These are phyloP conservation scores for Hyaloscypha variabilis DNA, from an alignment of 495 filamentous ascomycete genomes.

Conservation along the genomic window DNA sequence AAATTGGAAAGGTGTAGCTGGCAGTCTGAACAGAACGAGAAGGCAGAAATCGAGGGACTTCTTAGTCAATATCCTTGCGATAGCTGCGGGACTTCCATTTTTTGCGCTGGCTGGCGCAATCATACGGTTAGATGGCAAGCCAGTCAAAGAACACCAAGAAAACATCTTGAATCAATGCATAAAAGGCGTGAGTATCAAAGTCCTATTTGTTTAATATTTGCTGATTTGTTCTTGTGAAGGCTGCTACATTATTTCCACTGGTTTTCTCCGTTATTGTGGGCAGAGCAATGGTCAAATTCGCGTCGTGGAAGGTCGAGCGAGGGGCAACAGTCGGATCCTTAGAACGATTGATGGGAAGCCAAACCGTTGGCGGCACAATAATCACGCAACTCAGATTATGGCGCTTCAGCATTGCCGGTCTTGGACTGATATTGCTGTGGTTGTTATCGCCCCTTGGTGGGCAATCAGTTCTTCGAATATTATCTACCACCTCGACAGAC, in stretches of 20 bases:
- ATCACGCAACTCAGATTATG: constrained; percentile 20
- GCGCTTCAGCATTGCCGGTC: constrained; percentile 9
- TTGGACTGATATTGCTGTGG: constrained; percentile 26
- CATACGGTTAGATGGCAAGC: constrained; percentile 13
- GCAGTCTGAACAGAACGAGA: constrained; percentile 10
- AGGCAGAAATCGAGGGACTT: constrained; percentile 14
- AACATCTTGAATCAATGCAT: constrained; percentile 17
- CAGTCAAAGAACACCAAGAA: neutral
- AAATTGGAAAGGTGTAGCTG: constrained; percentile 12
- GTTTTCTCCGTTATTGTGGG: constrained; percentile 23
- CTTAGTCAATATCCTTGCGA: constrained; percentile 5
- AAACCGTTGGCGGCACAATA: constrained; percentile 25
- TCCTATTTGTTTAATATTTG: neutral
- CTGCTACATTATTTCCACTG: constrained; percentile 22
- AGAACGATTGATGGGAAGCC: constrained; percentile 28
- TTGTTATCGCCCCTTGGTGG: constrained; percentile 23
- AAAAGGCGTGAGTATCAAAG: constrained; percentile 8
- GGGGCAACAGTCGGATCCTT: constrained; percentile 24
- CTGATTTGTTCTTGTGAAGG: constrained; percentile 6
- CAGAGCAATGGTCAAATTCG: constrained; percentile 19
- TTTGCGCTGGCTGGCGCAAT: constrained; percentile 13
- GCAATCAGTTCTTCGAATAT: constrained; percentile 25
- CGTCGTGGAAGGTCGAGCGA: constrained; percentile 26
- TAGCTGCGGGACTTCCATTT: constrained; percentile 17
- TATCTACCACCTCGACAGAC: constrained; percentile 4